A percentile compares a stretch with the other conserved stretches of the same genome.
These are phyloP conservation scores for Salix viminalis DNA, from an alignment of 345 rosid species.

Conservation along the genomic window DNA sequence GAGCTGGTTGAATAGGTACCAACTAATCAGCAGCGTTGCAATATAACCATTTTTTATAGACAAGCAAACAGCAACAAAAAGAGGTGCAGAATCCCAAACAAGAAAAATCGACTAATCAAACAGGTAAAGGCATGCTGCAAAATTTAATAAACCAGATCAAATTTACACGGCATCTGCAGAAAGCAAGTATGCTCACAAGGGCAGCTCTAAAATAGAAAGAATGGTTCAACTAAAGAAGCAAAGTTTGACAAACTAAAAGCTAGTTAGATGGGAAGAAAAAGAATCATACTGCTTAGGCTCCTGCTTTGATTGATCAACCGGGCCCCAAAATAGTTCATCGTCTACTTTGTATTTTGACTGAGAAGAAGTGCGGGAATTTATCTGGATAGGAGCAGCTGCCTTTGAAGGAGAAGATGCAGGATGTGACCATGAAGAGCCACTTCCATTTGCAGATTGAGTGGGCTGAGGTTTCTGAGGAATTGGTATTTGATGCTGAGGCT, in stretches of 20 bases:
- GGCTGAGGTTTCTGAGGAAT: conserved; percentile 54
- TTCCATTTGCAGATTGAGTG: conserved; percentile 37
- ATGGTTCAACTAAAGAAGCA: background rate
- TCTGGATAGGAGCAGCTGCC: conserved; percentile 54
- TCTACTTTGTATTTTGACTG: conserved; percentile 66
- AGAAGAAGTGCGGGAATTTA: conserved; percentile 46
- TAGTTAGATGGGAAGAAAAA: background rate
- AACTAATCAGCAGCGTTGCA: too few relatives aligned
- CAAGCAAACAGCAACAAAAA: too few relatives aligned
- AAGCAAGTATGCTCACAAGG: too few relatives aligned
- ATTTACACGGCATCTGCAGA: too few relatives aligned
- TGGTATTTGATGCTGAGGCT: conserved; percentile 43
- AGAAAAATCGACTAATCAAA: too few relatives aligned
- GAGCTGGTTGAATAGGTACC: too few relatives aligned
- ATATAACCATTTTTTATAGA: too few relatives aligned
- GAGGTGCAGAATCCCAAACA: too few relatives aligned
- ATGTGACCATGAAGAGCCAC: conserved; percentile 49
- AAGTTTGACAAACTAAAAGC: background rate
- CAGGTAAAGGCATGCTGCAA: too few relatives aligned
- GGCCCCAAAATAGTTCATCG: conserved; percentile 97
- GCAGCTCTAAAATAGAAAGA: too few relatives aligned
- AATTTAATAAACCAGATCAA: too few relatives aligned
- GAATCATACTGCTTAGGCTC: conserved; percentile 63
- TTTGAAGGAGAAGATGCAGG: conserved; percentile 58
- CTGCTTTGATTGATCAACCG: conserved; percentile 68